These are phyloP conservation scores for Micractinium conductrix DNA, from an alignment of 139 green algal species.

Conservation along the genomic window DNA sequence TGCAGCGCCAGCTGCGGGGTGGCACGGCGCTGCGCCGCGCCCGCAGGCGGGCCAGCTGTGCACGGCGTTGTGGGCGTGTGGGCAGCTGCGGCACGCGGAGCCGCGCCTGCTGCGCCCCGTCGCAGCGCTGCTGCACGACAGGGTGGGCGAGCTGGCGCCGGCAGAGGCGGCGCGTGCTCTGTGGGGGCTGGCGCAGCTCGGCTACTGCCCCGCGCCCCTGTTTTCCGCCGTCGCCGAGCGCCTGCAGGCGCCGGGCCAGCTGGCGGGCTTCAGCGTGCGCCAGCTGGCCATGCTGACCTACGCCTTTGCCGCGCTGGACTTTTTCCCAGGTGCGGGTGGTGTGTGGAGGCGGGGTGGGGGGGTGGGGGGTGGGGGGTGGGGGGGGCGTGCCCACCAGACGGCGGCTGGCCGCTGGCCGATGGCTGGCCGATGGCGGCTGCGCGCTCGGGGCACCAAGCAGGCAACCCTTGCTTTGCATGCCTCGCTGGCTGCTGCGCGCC, in stretches of 20 bases:
- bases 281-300: slow-evolving; percentile 28
- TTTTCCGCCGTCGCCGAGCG: not conserved
- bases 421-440: too few relatives aligned
- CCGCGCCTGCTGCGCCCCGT: not conserved
- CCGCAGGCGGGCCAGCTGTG: not conserved
- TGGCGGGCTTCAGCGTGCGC: not conserved
- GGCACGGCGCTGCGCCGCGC: not conserved
- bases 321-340: slow-evolving; percentile 27
- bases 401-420: too few relatives aligned
- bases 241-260: slow-evolving; percentile 10
- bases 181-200: slow-evolving; percentile 26
- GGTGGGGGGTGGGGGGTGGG: too few relatives aligned
- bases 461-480: not conserved
- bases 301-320: slow-evolving; percentile 29
- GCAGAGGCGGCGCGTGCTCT: slow-evolving; percentile 8
- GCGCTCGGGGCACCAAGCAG: too few relatives aligned
- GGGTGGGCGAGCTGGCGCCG: not conserved
- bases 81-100: slow-evolving; percentile 8
- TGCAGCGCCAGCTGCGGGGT: not conserved
- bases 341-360: too few relatives aligned
- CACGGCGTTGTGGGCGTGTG: slow-evolving; percentile 23
- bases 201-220: not conserved
- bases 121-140: not conserved
- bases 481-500: too few relatives aligned
- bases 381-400: too few relatives aligned